phyloP scores from a whole-genome alignment of 2,329 filamentous ascomycete species.

The Botryotinia convoluta region DNA sequence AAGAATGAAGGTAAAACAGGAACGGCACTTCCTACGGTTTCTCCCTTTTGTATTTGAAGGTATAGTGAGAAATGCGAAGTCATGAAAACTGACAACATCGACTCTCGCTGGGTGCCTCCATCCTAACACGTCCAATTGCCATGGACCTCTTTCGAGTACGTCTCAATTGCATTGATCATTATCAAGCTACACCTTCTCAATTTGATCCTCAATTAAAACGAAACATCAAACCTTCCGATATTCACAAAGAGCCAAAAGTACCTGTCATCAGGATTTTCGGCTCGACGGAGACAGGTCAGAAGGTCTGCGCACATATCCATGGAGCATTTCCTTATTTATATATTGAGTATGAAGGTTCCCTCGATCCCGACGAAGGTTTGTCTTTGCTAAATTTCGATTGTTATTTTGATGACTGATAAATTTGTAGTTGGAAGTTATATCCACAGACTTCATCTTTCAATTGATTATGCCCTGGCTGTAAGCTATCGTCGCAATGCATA shows the following conservation, averaged over 20 bases:
- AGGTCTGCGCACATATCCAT: constrained; percentile 93
- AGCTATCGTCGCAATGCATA: constrained; percentile 77
- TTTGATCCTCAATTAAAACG: constrained; percentile 78
- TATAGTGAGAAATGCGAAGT: neutral
- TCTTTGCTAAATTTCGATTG: neutral
- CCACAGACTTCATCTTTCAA: constrained; percentile 74
- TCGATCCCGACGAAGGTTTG: constrained; percentile 66
- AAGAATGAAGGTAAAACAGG: neutral
- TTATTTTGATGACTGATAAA: constrained; percentile 22
- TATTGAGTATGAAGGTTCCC: constrained; percentile 73
- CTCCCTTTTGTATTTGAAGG: neutral
- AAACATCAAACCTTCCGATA: constrained; percentile 56
- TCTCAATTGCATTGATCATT: constrained; percentile 94
- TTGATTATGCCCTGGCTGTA: constrained; percentile 84
- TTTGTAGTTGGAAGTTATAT: constrained; percentile 70
- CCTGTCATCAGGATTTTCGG: constrained; percentile 90
- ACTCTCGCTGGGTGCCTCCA: constrained; percentile 1
- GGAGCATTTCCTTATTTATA: constrained; percentile 96
- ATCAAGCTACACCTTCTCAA: constrained; percentile 74
- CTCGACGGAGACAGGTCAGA: constrained; percentile 89
- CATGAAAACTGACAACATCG: constrained; percentile 8
- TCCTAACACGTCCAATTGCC: constrained; percentile 11
- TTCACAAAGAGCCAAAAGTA: constrained; percentile 66
- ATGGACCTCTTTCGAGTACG: constrained; percentile 85
- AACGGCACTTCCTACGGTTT: neutral